These are phyloP conservation scores for Dentipellis fragilis DNA, from an alignment of 768 basidiomycete species.

Conservation along the genomic window DNA sequence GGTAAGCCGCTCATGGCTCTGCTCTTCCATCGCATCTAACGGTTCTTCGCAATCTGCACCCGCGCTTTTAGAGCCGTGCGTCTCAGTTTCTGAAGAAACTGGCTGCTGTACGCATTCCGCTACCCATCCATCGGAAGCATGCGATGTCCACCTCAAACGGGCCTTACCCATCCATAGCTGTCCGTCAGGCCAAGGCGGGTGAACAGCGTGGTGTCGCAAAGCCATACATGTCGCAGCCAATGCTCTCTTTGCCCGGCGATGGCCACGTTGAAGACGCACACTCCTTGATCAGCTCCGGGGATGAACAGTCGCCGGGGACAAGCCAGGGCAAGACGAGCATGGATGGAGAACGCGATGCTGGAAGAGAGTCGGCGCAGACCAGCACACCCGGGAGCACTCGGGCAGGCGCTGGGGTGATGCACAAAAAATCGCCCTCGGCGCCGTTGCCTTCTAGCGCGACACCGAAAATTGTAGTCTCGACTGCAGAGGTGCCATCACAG, in stretches of 20 bases:
- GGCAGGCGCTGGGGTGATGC: background rate
- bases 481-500: conserved; percentile 1
- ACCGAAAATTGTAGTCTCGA: background rate
- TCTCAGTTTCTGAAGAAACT: background rate
- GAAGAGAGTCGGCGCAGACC: background rate
- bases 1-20: background rate
- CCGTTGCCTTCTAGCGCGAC: background rate
- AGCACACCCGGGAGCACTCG: background rate
- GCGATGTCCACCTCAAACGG: background rate
- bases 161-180: background rate
- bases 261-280: background rate
- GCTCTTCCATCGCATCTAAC: background rate
- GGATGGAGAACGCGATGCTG: conserved; percentile 2
- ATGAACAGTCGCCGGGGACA: background rate
- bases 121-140: background rate
- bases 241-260: background rate
- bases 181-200: background rate
- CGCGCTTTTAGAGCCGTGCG: background rate
- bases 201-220: background rate
- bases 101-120: background rate
- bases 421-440: background rate
- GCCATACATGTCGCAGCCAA: background rate
- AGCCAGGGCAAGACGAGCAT: conserved; percentile 8
- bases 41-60: background rate
- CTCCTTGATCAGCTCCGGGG: background rate